phyloP scores from a whole-genome alignment of 768 basidiomycete species.

The Udeniomyces megalosporus region DNA sequence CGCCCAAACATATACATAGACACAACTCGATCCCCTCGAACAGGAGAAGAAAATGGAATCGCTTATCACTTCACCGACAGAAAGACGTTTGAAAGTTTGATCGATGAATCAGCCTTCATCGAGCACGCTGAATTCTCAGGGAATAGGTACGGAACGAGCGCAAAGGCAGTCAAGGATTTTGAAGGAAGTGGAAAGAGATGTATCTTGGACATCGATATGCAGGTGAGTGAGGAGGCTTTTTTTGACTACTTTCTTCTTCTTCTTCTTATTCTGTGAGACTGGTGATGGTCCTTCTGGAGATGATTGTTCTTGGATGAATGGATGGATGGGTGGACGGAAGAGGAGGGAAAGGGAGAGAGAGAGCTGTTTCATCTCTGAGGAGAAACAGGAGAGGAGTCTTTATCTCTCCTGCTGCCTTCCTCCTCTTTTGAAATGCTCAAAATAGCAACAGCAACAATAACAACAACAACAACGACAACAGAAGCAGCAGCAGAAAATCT shows the following conservation, averaged over 20 bases:
- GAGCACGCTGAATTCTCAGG: slow-evolving; percentile 87
- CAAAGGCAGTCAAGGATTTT: slow-evolving; percentile 46
- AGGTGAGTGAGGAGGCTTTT: slow-evolving; percentile 39
- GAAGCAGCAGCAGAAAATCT: no score
- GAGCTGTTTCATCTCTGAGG: no score
- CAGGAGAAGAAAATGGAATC: slow-evolving; percentile 63
- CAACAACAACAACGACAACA: no score
- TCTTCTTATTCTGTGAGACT: not conserved
- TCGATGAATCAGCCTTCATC: slow-evolving; percentile 61
- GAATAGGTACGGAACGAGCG: slow-evolving; percentile 85
- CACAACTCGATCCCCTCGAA: slow-evolving; percentile 71
- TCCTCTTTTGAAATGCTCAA: no score
- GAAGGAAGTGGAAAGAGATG: slow-evolving; percentile 52
- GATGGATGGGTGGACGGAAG: no score
- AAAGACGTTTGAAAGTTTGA: slow-evolving; percentile 54
- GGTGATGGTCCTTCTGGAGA: not conserved
- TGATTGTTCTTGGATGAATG: not conserved
- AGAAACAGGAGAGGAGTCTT: no score
- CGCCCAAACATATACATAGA: slow-evolving; percentile 36
- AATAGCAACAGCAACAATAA: no score
- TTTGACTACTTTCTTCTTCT: not conserved
- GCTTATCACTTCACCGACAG: slow-evolving; percentile 72
- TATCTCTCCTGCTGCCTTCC: not conserved
- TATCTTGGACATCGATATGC: slow-evolving; percentile 88
- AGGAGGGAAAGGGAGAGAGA: not conserved